These are phyloP conservation scores for Fusarium pininemorale DNA, from an alignment of 2,329 filamentous ascomycete genomes.

Conservation along the genomic window DNA sequence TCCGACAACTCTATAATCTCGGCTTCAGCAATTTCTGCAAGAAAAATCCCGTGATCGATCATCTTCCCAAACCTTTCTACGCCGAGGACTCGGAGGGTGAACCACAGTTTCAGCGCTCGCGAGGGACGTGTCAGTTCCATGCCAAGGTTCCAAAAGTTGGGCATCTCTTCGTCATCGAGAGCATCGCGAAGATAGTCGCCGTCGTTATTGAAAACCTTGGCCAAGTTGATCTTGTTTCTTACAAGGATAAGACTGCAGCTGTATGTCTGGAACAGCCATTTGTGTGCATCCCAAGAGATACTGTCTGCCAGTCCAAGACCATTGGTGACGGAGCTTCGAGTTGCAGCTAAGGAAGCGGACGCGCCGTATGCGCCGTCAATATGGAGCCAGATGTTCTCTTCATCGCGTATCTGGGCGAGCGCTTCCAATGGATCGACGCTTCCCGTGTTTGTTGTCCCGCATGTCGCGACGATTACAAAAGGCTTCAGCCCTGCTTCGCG, in stretches of 20 bases:
- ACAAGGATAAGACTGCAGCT: conserved; percentile 11
- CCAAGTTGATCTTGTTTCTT: not conserved
- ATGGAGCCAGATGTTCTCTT: conserved; percentile 15
- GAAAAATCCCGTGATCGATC: not conserved
- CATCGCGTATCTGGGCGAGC: not conserved
- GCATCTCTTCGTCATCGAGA: conserved; percentile 11
- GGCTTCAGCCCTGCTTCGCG: not conserved
- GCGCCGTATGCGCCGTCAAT: conserved; percentile 17
- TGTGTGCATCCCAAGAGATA: conserved; percentile 19
- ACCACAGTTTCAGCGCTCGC: conserved; percentile 8
- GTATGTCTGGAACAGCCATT: conserved; percentile 17
- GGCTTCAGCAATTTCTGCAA: not conserved
- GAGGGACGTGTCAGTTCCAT: conserved; percentile 10
- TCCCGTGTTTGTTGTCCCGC: conserved; percentile 13
- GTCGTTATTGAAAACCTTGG: conserved; percentile 5
- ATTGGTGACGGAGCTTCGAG: not conserved
- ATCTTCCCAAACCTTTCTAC: not conserved
- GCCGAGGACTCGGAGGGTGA: conserved; percentile 4
- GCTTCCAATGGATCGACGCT: not conserved
- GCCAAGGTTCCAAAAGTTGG: conserved; percentile 17
- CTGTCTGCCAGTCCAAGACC: conserved; percentile 13
- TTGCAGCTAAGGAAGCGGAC: not conserved
- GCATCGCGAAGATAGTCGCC: conserved; percentile 16
- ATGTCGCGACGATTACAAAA: conserved; percentile 1
- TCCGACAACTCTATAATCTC: not conserved